phyloP scores from a whole-genome alignment of 208 protist species.

The Acanthamoeba healyi region DNA sequence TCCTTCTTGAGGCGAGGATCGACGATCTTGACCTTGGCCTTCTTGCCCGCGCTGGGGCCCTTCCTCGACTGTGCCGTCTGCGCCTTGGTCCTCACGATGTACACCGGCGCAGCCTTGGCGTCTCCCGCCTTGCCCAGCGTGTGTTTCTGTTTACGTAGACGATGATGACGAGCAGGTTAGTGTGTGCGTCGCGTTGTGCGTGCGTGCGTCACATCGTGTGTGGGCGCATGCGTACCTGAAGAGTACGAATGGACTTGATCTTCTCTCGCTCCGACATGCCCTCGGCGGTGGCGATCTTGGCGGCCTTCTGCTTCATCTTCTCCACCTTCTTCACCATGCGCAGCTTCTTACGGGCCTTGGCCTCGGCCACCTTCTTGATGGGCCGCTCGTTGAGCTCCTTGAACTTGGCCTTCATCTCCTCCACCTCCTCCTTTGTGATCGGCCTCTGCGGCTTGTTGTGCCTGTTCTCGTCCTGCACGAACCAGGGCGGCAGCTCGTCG shows the following conservation, averaged over 20 bases:
- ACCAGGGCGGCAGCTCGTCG: constrained; percentile 87
- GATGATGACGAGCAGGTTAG: background rate
- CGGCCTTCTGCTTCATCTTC: constrained; percentile 93
- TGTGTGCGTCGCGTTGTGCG: background rate
- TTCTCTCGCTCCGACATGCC: constrained; percentile 84
- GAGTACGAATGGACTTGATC: constrained; percentile 72
- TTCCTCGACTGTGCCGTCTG: constrained; percentile 21
- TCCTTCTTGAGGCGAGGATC: constrained; percentile 55
- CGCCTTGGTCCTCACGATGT: constrained; percentile 62
- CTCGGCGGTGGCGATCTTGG: constrained; percentile 71
- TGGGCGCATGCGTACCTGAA: constrained; percentile 1
- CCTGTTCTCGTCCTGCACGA: constrained; percentile 87
- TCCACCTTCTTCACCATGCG: constrained; percentile 92
- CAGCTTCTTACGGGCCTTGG: constrained; percentile 96
- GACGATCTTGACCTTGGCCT: constrained; percentile 69
- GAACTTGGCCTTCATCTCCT: constrained; percentile 94
- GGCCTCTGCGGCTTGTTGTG: constrained; percentile 84
- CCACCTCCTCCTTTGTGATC: constrained; percentile 93
- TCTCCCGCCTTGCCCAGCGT: constrained; percentile 66
- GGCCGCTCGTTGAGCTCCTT: constrained; percentile 96
- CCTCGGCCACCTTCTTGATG: constrained; percentile 98
- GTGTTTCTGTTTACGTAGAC: constrained; percentile 4
- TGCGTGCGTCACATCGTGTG: background rate
- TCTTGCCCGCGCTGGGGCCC: constrained; percentile 60
- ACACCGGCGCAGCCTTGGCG: constrained; percentile 51